Evolutionary conservation across 495 filamentous ascomycete species (phyloP).

Genomic region (Astrocystis sublimbata): DNA sequence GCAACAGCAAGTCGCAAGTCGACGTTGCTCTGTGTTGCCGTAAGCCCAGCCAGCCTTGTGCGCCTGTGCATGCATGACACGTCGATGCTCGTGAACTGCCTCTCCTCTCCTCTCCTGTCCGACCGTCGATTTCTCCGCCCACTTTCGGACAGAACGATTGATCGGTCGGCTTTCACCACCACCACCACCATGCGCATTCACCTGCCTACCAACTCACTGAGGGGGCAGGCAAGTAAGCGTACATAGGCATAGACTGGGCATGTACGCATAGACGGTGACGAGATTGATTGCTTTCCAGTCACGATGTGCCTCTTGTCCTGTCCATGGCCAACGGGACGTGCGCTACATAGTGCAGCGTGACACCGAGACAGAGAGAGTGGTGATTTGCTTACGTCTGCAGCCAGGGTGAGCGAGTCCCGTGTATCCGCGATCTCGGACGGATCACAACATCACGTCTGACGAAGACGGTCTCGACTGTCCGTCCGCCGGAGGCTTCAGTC

Average conservation of each 20-base stretch:
- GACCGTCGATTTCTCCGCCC: background rate
- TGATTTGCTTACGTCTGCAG: background rate
- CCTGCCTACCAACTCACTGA: too few relatives aligned
- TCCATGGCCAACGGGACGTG: background rate
- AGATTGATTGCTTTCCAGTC: background rate
- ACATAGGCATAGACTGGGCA: background rate
- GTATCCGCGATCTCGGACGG: conserved; percentile 1
- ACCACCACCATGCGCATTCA: too few relatives aligned
- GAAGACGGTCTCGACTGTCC: background rate
- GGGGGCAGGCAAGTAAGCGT: too few relatives aligned
- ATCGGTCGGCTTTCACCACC: background rate
- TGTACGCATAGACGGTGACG: background rate
- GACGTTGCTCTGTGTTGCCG: conserved; percentile 6
- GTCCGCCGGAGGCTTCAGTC: too few relatives aligned
- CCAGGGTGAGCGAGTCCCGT: background rate
- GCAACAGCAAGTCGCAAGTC: too few relatives aligned
- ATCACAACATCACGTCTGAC: too few relatives aligned
- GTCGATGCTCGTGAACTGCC: background rate
- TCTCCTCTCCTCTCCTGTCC: too few relatives aligned
- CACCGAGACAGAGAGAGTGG: background rate
- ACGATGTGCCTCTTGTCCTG: background rate
- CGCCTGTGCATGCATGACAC: conserved; percentile 13
- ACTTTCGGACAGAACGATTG: background rate
- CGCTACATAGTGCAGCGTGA: background rate
- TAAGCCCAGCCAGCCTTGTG: conserved; percentile 10